These are phyloP conservation scores for Penicillium sp. DNA, from an alignment of 2,329 filamentous ascomycete species.

Conservation along the genomic window DNA sequence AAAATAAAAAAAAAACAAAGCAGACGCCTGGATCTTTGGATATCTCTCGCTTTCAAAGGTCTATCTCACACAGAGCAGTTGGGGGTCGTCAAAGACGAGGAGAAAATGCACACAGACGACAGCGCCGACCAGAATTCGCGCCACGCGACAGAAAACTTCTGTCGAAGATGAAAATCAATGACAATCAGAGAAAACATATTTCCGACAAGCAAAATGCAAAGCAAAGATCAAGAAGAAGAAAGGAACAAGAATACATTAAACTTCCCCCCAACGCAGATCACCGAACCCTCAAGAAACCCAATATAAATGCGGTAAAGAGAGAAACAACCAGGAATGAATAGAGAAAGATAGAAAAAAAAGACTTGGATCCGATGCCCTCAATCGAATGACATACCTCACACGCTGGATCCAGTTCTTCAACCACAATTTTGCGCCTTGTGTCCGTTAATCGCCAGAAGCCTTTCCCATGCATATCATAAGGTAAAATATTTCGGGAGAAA, in stretches of 20 bases:
- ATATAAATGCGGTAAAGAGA: conserved; percentile 19
- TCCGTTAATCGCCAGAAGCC: conserved; percentile 42
- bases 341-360: conserved; percentile 14
- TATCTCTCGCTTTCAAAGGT: conserved; percentile 42
- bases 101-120: conserved; percentile 32
- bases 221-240: conserved; percentile 14
- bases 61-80: conserved; percentile 39
- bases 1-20: conserved; percentile 15
- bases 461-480: conserved; percentile 44
- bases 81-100: conserved; percentile 27
- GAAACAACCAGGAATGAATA: conserved; percentile 19
- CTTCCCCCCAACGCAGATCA: conserved; percentile 23
- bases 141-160: conserved; percentile 32
- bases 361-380: conserved; percentile 9
- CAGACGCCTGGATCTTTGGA: conserved; percentile 38
- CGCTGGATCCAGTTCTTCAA: conserved; percentile 17
- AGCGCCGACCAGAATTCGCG: conserved; percentile 38
- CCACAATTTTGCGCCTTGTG: conserved; percentile 38
- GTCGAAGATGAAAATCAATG: conserved; percentile 8
- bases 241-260: conserved; percentile 27
- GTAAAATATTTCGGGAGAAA: conserved; percentile 36
- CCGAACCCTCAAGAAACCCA: conserved; percentile 22
- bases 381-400: conserved; percentile 13
- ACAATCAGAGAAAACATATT: conserved; percentile 13
- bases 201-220: conserved; percentile 15